phyloP scores from a whole-genome alignment of 306 rosid genomes.

The Medicago truncatula region MtrunA17r5.0-ANR NC_053044.1:52935001-52935500 shows the following conservation, averaged over 20 bases:
- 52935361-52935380: slow-evolving; percentile 25
- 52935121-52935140: too few species aligned
- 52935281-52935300: slow-evolving; percentile 11
- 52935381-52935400: slow-evolving; percentile 36
- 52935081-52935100: not conserved
- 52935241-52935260: slow-evolving; percentile 2
- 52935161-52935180: not conserved
- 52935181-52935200: not conserved
- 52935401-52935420: not conserved
- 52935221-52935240: not conserved
- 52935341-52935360: slow-evolving; percentile 35
- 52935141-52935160: too few species aligned
- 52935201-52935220: not conserved
- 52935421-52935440: slow-evolving; percentile 2
- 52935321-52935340: slow-evolving; percentile 30
- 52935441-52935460: slow-evolving; percentile 3
- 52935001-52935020: not conserved
- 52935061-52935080: not conserved
- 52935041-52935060: not conserved
- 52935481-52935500: not conserved
- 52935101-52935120: too few species aligned
- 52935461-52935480: not conserved
- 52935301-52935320: not conserved
- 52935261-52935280: slow-evolving; percentile 3
- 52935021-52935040: too few species aligned